phyloP scores from a whole-genome alignment of 2,329 filamentous ascomycete genomes.

The Clonostachys solani region DNA sequence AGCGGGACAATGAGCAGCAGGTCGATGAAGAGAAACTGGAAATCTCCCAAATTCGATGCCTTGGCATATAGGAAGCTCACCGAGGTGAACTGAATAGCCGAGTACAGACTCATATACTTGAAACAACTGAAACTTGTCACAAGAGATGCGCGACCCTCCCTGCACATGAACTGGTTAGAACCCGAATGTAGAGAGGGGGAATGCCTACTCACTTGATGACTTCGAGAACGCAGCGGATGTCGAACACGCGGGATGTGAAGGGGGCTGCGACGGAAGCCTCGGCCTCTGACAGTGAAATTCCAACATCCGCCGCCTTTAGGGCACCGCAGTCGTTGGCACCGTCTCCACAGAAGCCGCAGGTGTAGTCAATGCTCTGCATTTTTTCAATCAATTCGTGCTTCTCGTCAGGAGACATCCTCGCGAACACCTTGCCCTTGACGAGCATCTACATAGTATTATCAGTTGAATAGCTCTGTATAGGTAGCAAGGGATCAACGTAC shows the following conservation, averaged over 20 bases:
- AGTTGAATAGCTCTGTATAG: not conserved
- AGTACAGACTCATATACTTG: conserved; percentile 99
- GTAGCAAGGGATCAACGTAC: conserved; percentile 31
- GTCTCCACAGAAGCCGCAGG: conserved; percentile 92
- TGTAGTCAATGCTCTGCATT: conserved; percentile 92
- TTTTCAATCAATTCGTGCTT: conserved; percentile 98
- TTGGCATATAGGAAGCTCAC: conserved; percentile 95
- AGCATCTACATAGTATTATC: conserved; percentile 61
- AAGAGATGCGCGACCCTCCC: conserved; percentile 87
- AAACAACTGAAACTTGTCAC: conserved; percentile 99
- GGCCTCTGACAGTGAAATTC: conserved; percentile 93
- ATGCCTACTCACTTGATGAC: conserved; percentile 64
- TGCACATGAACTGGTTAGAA: conserved; percentile 14
- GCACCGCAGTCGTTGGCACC: conserved; percentile 97
- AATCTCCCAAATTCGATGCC: conserved; percentile 92
- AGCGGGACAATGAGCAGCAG: conserved; percentile 89
- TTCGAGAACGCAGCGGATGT: conserved; percentile 91
- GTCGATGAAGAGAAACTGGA: conserved; percentile 97
- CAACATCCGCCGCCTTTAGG: conserved; percentile 93
- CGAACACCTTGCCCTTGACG: conserved; percentile 87
- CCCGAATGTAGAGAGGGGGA: not conserved
- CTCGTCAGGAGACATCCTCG: conserved; percentile 97
- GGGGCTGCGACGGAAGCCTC: conserved; percentile 98
- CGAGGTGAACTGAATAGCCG: conserved; percentile 96
- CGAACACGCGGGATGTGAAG: conserved; percentile 92